Percentiles rank a stretch among this genome's conserved stretches.
phyloP scores from a whole-genome alignment of 805 yeast species.

The Saccharomycopsis capsularis region DNA sequence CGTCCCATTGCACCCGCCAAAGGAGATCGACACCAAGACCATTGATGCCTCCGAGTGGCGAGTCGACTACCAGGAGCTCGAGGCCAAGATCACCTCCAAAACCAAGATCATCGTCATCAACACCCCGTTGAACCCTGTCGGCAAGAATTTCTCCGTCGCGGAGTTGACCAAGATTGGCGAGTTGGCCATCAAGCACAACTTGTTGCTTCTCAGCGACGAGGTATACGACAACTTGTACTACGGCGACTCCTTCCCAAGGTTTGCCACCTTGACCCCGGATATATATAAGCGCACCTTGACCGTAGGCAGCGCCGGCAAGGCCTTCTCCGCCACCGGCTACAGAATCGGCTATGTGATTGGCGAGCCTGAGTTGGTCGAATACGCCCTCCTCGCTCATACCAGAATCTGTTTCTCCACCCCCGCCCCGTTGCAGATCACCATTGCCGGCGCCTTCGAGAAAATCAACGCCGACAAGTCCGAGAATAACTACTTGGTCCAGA shows the following conservation, averaged over 20 bases:
- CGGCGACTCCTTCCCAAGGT: conserved; percentile 61
- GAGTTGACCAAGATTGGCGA: conserved; percentile 75
- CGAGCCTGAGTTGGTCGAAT: conserved; percentile 69
- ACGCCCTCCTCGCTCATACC: conserved; percentile 84
- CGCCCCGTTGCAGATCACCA: conserved; percentile 88
- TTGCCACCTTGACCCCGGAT: conserved; percentile 78
- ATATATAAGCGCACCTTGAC: conserved; percentile 73
- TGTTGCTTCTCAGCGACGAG: conserved; percentile 83
- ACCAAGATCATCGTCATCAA: conserved; percentile 86
- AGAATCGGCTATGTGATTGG: conserved; percentile 96
- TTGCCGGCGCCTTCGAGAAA: conserved; percentile 60
- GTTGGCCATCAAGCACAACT: conserved; percentile 76
- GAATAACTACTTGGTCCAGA: conserved; percentile 60
- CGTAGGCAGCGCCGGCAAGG: conserved; percentile 95
- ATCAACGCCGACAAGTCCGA: conserved; percentile 40
- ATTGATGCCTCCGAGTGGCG: conserved; percentile 84
- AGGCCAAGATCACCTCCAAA: conserved; percentile 55
- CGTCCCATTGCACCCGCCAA: conserved; percentile 81
- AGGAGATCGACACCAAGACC: conserved; percentile 51
- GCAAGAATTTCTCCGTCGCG: conserved; percentile 73
- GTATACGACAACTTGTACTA: conserved; percentile 90
- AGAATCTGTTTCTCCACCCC: conserved; percentile 90
- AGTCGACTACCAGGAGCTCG: conserved; percentile 71
- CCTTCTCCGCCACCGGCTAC: conserved; percentile 99
- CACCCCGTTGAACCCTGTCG: conserved; percentile 95